Conservation (phyloP, 2,329 filamentous ascomycete genomes). For the Venturia carpophila region DNA sequence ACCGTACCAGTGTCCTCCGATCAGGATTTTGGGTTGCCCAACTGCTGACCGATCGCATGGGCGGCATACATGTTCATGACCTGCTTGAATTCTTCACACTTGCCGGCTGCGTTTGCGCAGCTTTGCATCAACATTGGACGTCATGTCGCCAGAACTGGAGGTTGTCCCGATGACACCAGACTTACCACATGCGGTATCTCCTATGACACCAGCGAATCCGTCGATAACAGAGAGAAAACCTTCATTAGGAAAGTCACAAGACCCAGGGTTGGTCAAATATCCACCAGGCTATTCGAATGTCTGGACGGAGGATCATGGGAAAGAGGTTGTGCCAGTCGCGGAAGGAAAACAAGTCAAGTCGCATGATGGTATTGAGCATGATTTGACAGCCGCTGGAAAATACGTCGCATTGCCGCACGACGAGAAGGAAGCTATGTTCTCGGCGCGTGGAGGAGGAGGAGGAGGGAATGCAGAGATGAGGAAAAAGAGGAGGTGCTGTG, state of each 20-base stretch:
- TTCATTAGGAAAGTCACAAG: background rate
- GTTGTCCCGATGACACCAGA: background rate
- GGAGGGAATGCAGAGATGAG: background rate
- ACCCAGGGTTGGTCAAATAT: background rate
- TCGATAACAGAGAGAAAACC: background rate
- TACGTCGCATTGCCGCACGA: background rate
- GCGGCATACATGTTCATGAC: background rate
- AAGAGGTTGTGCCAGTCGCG: conserved; percentile 14
- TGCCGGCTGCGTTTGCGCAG: background rate
- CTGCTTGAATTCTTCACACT: background rate
- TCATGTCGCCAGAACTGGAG: background rate
- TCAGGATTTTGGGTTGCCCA: background rate
- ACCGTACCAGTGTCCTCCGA: background rate
- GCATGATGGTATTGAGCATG: conserved; percentile 7
- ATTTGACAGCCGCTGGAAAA: conserved; percentile 4
- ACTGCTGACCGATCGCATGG: background rate
- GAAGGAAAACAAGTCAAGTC: conserved; percentile 12
- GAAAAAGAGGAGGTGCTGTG: conserved; percentile 1
- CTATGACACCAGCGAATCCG: background rate
- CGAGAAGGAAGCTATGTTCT: background rate
- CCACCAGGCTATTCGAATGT: background rate
- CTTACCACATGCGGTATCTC: background rate
- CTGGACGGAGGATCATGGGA: conserved; percentile 7
- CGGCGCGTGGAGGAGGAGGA: background rate
- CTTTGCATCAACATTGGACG: background rate